Percentiles rank a stretch among this genome's conserved stretches.
Evolutionary conservation across 1,284 basidiomycete species (phyloP).

Genomic region (Austropuccinia psidii): DNA sequence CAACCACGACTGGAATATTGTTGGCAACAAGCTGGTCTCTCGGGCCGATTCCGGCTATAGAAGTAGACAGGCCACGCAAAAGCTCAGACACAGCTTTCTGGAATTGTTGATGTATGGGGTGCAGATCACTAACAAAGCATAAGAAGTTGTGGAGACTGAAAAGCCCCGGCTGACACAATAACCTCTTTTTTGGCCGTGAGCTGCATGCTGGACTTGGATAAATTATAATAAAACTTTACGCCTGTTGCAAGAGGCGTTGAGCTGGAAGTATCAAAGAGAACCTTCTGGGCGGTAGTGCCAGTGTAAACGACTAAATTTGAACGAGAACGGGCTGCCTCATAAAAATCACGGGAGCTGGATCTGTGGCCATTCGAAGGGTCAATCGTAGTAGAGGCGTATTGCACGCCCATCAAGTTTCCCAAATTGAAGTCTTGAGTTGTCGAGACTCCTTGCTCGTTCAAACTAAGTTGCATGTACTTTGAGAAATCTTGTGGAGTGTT

Average conservation of each 20-base stretch:
- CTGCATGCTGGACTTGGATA: no score
- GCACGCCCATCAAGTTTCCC: conserved; percentile 9
- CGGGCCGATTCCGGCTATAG: conserved; percentile 12
- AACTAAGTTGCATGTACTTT: conserved; percentile 39
- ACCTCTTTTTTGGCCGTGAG: conserved; percentile 40
- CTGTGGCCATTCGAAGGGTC: conserved; percentile 8
- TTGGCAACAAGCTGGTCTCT: conserved; percentile 18
- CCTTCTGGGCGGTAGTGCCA: not conserved
- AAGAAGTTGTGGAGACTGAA: conserved; percentile 45
- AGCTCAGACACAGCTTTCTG: no score
- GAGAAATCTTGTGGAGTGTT: conserved; percentile 27
- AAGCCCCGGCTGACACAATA: conserved; percentile 44
- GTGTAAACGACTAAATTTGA: conserved; percentile 14
- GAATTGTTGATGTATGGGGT: not conserved
- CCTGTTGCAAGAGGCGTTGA: conserved; percentile 14
- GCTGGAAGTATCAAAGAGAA: conserved; percentile 16
- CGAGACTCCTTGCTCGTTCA: conserved; percentile 43
- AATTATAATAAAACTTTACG: not conserved
- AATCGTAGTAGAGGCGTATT: conserved; percentile 24
- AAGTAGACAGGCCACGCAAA: no score
- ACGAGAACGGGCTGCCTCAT: not conserved
- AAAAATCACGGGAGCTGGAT: conserved; percentile 8
- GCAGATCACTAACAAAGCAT: conserved; percentile 25
- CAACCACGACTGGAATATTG: conserved; percentile 13
- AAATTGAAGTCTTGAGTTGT: conserved; percentile 21